Evolutionary conservation across 129 eudicot genomes (phyloP).

Genomic region (Smallanthus sonchifolius): DNA sequence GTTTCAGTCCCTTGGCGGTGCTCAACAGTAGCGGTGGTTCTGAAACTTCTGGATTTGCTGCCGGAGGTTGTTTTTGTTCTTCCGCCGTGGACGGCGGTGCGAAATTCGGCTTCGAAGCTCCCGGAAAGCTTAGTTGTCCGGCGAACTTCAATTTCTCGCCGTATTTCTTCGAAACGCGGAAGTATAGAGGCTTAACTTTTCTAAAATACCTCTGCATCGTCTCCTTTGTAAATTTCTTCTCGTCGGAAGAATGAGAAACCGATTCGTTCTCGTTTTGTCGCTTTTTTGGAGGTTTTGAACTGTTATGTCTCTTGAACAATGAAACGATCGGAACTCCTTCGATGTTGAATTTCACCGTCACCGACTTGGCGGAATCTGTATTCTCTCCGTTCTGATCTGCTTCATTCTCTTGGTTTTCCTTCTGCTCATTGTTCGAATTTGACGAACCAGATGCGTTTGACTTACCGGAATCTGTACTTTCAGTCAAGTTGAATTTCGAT

Average conservation of each 20-base stretch:
- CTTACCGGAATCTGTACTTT: conserved; percentile 1
- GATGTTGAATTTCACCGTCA: conserved; percentile 55
- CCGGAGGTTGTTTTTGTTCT: conserved; percentile 14
- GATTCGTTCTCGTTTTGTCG: conserved; percentile 6
- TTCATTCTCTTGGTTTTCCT: conserved; percentile 3
- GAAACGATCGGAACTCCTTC: conserved; percentile 60
- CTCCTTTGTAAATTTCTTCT: conserved; percentile 53
- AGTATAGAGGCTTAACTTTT: conserved; percentile 72
- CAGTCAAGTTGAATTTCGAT: conserved; percentile 35
- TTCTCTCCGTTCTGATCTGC: conserved; percentile 1
- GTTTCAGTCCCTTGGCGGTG: conserved; percentile 38
- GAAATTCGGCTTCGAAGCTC: conserved; percentile 19
- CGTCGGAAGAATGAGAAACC: conserved; percentile 33
- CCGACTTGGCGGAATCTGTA: conserved; percentile 25
- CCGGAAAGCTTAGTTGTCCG: conserved; percentile 32
- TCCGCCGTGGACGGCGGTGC: conserved; percentile 16
- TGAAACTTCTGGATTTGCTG: conserved; percentile 15
- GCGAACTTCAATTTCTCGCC: conserved; percentile 56
- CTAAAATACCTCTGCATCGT: conserved; percentile 66
- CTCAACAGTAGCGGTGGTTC: conserved; percentile 26
- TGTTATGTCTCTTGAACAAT: conserved; percentile 48
- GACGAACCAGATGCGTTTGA: neutral
- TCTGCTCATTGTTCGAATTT: conserved; percentile 13
- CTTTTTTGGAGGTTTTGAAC: conserved; percentile 34
- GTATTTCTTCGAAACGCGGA: conserved; percentile 75